phyloP scores from a whole-genome alignment of 192 early-diverging fungal species.

The Martensiomyces pterosporus region DNA sequence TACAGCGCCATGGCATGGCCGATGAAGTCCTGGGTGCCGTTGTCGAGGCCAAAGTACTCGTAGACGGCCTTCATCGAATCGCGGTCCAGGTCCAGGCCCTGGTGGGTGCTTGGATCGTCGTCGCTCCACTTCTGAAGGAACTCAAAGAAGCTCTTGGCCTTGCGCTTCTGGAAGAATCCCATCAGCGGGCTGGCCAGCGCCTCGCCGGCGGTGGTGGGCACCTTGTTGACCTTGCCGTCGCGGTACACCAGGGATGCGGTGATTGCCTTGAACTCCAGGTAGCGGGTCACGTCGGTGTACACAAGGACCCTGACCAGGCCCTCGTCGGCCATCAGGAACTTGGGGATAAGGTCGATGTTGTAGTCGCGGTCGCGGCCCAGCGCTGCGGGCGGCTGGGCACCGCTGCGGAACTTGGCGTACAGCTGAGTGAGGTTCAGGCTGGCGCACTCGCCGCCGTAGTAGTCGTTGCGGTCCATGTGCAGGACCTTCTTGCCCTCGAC shows the following conservation, averaged over 20 bases:
- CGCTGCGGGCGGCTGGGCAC: slow-evolving; percentile 43
- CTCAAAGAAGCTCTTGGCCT: slow-evolving; percentile 92
- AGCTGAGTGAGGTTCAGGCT: slow-evolving; percentile 95
- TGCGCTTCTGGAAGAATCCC: slow-evolving; percentile 92
- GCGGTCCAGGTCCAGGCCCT: slow-evolving; percentile 75
- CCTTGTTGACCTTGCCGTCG: slow-evolving; percentile 89
- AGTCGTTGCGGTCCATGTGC: slow-evolving; percentile 92
- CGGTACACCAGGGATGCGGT: slow-evolving; percentile 89
- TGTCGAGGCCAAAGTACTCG: slow-evolving; percentile 85
- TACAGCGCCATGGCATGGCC: slow-evolving; percentile 97
- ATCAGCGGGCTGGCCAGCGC: slow-evolving; percentile 81
- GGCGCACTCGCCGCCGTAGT: slow-evolving; percentile 97
- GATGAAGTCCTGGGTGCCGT: slow-evolving; percentile 95
- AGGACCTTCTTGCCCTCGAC: slow-evolving; percentile 92
- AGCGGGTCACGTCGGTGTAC: slow-evolving; percentile 97
- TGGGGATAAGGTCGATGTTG: slow-evolving; percentile 97
- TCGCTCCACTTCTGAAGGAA: slow-evolving; percentile 90
- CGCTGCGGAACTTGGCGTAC: slow-evolving; percentile 65
- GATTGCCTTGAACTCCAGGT: slow-evolving; percentile 97
- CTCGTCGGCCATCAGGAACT: slow-evolving; percentile 99
- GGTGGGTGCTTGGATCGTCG: slow-evolving; percentile 76
- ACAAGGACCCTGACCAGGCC: slow-evolving; percentile 95
- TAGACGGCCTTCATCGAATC: slow-evolving; percentile 82
- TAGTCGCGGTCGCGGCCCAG: slow-evolving; percentile 84
- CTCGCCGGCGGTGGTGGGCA: slow-evolving; percentile 86